Base-by-base conservation (phyloP, 371 early-diverging fungal species). In the Basidiobolus meristosporus region DNA sequence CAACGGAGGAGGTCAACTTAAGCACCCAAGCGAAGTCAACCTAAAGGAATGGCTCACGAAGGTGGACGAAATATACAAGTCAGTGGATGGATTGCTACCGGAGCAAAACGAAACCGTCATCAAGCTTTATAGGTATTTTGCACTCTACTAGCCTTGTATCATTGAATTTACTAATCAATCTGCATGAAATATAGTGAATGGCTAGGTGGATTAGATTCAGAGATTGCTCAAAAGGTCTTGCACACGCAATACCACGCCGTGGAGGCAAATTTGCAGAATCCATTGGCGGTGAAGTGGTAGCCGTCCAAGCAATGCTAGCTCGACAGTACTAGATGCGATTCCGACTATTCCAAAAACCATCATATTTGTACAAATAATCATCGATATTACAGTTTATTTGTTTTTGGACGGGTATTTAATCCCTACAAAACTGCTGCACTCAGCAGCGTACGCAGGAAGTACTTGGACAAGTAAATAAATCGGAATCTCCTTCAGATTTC, bases 1-100 rank as follows among this genome's bases (percentile, higher is more conserved):
- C 41, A 88, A 89, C 51, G 92, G 92, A 7, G 92, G 90, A 20
- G 92, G 92, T 3, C 90, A 91, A 49, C 44, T 82, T 18, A 58
- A 65, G 32, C 48, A 61, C 17, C 34, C 34, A n/a, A 34, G 6
- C 14, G 10, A 22, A 16, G 37, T 48, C 9, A 23, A 35, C 7
- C 40, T 47, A 10, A 52, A 68, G 37, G 71, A 67, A 21, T 73
- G 76, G 77, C 53, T 79, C 10, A 44, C 38, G 6, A 44, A 53
- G 17, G 68, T 69, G 11, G 76, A 81, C 39, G 33, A 36, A 18
- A 55, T 65, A 1, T 82, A 82, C 48, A 56, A 52, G 20, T 54
- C 57, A 3, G 59, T 67, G 3, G 53, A 56, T 20, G 44, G 55
- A 16, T 45, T 47, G 14, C 43, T 39, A 39, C 75, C 78, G 17